A percentile compares a stretch with the other conserved stretches of the same genome.
Conservation (phyloP, 1,284 basidiomycete genomes). For the Melanopsichium pennsylvanicum region DNA sequence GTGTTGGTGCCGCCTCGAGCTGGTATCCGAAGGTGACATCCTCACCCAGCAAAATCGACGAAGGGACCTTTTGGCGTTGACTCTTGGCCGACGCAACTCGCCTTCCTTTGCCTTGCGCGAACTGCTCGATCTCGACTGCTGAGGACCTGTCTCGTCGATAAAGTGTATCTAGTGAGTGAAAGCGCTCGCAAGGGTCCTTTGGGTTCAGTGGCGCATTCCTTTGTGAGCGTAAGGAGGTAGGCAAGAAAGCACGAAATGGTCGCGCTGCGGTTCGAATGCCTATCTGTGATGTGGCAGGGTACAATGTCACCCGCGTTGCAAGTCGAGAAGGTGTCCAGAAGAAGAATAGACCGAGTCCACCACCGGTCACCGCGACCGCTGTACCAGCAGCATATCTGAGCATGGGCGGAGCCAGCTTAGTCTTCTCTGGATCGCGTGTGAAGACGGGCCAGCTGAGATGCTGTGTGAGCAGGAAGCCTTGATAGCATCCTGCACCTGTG, state of each 20-base stretch:
- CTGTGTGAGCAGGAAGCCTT: constrained; percentile 40
- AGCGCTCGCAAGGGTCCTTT: constrained; percentile 24
- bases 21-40: constrained; percentile 37
- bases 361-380: constrained; percentile 15
- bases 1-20: constrained; percentile 42
- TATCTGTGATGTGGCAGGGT: constrained; percentile 36
- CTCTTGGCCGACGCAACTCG: constrained; percentile 19
- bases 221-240: constrained; percentile 23
- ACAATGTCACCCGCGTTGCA: constrained; percentile 42
- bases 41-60: constrained; percentile 39
- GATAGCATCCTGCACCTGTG: constrained; percentile 33
- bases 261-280: constrained; percentile 29
- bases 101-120: constrained; percentile 27
- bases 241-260: constrained; percentile 24
- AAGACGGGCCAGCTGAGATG: constrained; percentile 49
- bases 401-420: constrained; percentile 35
- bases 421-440: constrained; percentile 30
- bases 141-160: constrained; percentile 36
- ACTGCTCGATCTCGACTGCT: constrained; percentile 31
- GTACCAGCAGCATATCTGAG: constrained; percentile 29
- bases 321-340: constrained; percentile 43
- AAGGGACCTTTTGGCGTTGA: constrained; percentile 25
- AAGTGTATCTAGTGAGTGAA: constrained; percentile 26
- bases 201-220: constrained; percentile 25
- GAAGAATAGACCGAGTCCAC: constrained; percentile 39